Conservation (phyloP, 371 early-diverging fungal genomes). For the Actinomortierella ambigua region DNA sequence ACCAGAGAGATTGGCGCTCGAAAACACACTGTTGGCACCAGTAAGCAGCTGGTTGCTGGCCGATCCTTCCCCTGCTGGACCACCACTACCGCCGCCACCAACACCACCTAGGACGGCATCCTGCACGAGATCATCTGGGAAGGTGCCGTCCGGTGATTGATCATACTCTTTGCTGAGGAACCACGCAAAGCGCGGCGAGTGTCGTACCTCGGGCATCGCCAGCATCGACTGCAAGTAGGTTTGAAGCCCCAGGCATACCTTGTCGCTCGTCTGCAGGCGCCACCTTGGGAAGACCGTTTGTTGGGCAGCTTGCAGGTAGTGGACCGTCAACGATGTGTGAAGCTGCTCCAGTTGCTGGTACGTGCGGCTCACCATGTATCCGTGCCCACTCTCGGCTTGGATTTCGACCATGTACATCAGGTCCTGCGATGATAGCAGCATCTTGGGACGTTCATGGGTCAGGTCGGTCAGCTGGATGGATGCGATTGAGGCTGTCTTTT, state of each 20-base stretch:
- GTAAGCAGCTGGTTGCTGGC: too few relatives aligned
- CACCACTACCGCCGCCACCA: too few relatives aligned
- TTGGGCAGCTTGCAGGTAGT: constrained; percentile 33
- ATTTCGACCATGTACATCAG: constrained; percentile 39
- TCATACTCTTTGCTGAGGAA: constrained; percentile 43
- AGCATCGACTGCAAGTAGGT: constrained; percentile 29
- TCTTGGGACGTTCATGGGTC: constrained; percentile 35
- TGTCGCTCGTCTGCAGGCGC: constrained; percentile 42
- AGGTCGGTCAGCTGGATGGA: constrained; percentile 28
- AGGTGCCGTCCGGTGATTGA: constrained; percentile 10
- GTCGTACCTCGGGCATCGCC: constrained; percentile 27
- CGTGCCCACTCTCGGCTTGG: constrained; percentile 30
- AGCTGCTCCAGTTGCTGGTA: constrained; percentile 40
- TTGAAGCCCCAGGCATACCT: constrained; percentile 32
- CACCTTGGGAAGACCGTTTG: constrained; percentile 33
- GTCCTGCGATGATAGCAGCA: constrained; percentile 27
- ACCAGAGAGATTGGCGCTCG: too few relatives aligned
- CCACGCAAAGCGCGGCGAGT: constrained; percentile 18
- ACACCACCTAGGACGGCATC: too few relatives aligned
- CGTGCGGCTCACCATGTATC: constrained; percentile 38
- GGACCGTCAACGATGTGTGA: constrained; percentile 15
- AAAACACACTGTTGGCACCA: too few relatives aligned
- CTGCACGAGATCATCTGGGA: too few relatives aligned
- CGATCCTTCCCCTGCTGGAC: too few relatives aligned
- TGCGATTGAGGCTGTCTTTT: neutral